These are phyloP conservation scores for Pleodorina starrii DNA, from an alignment of 139 green algal genomes.

Conservation along the genomic window DNA sequence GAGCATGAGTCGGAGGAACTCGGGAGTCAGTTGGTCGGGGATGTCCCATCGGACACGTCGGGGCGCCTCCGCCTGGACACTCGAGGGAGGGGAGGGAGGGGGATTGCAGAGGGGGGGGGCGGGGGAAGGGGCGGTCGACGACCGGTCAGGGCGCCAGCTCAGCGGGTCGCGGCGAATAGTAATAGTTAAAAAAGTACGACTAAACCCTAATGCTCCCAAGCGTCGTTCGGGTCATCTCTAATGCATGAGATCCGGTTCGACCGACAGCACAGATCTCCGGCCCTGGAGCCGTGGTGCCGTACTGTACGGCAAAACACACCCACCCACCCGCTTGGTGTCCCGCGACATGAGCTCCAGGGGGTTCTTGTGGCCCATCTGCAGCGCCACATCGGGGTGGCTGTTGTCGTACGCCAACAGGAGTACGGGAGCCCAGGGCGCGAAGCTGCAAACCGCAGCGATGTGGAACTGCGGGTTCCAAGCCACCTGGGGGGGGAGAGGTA, in stretches of 20 bases:
- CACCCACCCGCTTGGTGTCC: not conserved
- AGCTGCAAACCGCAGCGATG: slow-evolving; percentile 55
- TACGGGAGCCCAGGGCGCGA: slow-evolving; percentile 60
- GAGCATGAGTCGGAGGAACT: slow-evolving; percentile 58
- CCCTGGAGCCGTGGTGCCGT: too few relatives aligned
- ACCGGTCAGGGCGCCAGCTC: too few relatives aligned
- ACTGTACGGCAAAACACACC: not conserved
- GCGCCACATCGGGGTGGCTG: slow-evolving; percentile 6
- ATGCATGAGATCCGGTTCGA: too few relatives aligned
- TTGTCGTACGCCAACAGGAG: slow-evolving; percentile 49
- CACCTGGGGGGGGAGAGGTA: slow-evolving; percentile 9
- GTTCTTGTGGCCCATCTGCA: slow-evolving; percentile 23
- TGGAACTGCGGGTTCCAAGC: slow-evolving; percentile 62
- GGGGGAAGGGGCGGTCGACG: too few relatives aligned
- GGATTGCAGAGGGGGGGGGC: not conserved
- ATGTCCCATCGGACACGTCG: slow-evolving; percentile 42
- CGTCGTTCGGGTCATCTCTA: too few relatives aligned
- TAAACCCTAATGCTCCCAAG: too few relatives aligned
- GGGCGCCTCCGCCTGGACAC: not conserved
- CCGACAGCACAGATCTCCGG: too few relatives aligned
- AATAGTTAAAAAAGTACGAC: too few relatives aligned
- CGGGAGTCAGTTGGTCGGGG: slow-evolving; percentile 61
- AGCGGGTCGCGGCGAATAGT: too few relatives aligned
- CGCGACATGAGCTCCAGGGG: slow-evolving; percentile 14
- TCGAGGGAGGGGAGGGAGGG: not conserved